These are phyloP conservation scores for Fomitopsis pulvina DNA, from an alignment of 768 basidiomycete species.

Conservation along the genomic window DNA sequence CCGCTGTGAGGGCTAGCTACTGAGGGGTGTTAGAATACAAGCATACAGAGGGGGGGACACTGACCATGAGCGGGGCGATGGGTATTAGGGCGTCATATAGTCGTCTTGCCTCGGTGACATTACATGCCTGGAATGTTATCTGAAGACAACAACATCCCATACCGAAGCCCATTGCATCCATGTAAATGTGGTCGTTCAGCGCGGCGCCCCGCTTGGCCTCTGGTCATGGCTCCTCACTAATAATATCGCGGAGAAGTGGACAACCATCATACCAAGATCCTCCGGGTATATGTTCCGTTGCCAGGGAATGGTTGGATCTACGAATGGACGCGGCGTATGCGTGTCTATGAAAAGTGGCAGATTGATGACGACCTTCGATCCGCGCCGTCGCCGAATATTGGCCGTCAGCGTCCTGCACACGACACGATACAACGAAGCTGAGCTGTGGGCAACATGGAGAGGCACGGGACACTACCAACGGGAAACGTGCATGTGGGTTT, in stretches of 20 bases:
- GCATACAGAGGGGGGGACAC: conserved; percentile 14
- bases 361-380: conserved; percentile 93
- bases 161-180: conserved; percentile 99
- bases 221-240: conserved; percentile 19
- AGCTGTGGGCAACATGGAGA: conserved; percentile 11
- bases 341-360: conserved; percentile 88
- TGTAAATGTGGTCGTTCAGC: conserved; percentile 84
- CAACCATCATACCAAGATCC: conserved; percentile 60
- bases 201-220: conserved; percentile 92
- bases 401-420: conserved; percentile 92
- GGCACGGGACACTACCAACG: conserved; percentile 51
- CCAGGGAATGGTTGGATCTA: conserved; percentile 91
- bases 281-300: conserved; percentile 78
- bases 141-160: conserved; percentile 99
- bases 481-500: conserved; percentile 96
- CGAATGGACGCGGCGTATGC: conserved; percentile 81
- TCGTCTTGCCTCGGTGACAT: conserved; percentile 83
- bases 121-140: conserved; percentile 95
- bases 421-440: conserved; percentile 10
- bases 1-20: conserved; percentile 89
- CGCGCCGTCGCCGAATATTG: conserved; percentile 86
- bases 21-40: conserved; percentile 1
- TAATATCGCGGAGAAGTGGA: background rate
- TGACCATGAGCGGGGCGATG: conserved; percentile 89
- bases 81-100: conserved; percentile 97